These are phyloP conservation scores for Aspergillus pseudoterreus DNA, from an alignment of 2,329 filamentous ascomycete genomes.

Conservation along the genomic window DNA sequence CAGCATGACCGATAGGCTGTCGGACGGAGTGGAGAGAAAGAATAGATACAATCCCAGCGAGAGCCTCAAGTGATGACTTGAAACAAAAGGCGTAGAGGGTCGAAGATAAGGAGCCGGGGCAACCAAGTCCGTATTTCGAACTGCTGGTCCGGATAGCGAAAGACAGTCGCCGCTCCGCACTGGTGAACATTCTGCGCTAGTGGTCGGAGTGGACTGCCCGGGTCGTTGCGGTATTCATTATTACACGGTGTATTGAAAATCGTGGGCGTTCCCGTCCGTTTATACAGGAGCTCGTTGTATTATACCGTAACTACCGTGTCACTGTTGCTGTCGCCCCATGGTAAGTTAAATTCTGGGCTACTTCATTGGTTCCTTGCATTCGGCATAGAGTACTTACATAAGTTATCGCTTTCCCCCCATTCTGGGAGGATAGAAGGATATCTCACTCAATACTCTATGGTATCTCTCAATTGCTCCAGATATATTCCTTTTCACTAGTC, in stretches of 20 bases:
- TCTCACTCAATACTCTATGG: too few species aligned
- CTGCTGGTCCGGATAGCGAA: neutral
- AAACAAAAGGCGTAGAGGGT: neutral
- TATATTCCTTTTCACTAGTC: too few species aligned
- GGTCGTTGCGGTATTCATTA: neutral
- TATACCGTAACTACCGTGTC: neutral
- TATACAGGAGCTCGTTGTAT: neutral
- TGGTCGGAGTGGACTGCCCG: slow-evolving; percentile 7
- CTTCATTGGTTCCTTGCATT: slow-evolving; percentile 6
- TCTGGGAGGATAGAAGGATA: too few species aligned
- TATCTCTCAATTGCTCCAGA: too few species aligned
- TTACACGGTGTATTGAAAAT: too few species aligned
- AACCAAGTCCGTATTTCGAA: neutral
- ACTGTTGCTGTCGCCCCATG: neutral
- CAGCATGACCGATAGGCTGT: slow-evolving; percentile 18
- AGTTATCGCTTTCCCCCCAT: neutral
- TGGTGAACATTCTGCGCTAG: slow-evolving; percentile 7
- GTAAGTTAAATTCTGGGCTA: slow-evolving; percentile 7
- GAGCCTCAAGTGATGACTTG: neutral
- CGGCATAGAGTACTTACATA: neutral
- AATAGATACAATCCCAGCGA: neutral
- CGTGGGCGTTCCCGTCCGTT: too few species aligned
- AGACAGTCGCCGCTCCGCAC: slow-evolving; percentile 1
- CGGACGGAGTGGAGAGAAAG: neutral
- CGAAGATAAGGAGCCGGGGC: neutral